Evolutionary conservation across 164 flowering plant genomes (phyloP).

Genomic region (Paratinospora sagittata): DNA sequence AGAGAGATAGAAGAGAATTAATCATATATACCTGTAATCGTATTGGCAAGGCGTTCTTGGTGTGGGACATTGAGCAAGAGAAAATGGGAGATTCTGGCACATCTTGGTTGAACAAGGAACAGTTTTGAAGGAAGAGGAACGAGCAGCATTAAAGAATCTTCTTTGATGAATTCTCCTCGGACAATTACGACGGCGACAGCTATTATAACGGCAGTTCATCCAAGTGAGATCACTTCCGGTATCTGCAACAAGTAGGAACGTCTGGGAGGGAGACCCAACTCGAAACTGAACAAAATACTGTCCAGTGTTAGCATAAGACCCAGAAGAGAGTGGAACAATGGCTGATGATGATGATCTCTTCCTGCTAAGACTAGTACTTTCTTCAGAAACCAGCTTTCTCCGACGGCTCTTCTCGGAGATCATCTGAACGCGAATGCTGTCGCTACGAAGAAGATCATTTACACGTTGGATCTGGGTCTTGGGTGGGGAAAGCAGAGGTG

Average conservation of each 20-base stretch:
- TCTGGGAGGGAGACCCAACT: conserved; percentile 65
- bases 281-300: conserved; percentile 48
- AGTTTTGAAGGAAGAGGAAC: conserved; percentile 35
- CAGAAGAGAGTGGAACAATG: conserved; percentile 35
- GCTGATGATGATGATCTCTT: background rate
- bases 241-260: conserved; percentile 46
- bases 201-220: conserved; percentile 44
- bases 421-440: conserved; percentile 13
- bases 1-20: background rate
- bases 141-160: conserved; percentile 30
- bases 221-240: conserved; percentile 82
- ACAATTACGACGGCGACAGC: conserved; percentile 15
- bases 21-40: conserved; percentile 42
- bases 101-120: conserved; percentile 39
- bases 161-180: background rate
- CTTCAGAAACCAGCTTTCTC: background rate
- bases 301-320: conserved; percentile 39
- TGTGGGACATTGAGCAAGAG: conserved; percentile 40
- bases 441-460: conserved; percentile 12
- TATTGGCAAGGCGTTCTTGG: conserved; percentile 42
- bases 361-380: background rate
- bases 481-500: background rate
- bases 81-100: conserved; percentile 39
- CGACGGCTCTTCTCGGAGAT: background rate
- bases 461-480: conserved; percentile 8